Evolutionary conservation across 139 green algal genomes (phyloP), one percentile per base, ranked within the genome.

Genomic region (Volvox africanus): DNA sequence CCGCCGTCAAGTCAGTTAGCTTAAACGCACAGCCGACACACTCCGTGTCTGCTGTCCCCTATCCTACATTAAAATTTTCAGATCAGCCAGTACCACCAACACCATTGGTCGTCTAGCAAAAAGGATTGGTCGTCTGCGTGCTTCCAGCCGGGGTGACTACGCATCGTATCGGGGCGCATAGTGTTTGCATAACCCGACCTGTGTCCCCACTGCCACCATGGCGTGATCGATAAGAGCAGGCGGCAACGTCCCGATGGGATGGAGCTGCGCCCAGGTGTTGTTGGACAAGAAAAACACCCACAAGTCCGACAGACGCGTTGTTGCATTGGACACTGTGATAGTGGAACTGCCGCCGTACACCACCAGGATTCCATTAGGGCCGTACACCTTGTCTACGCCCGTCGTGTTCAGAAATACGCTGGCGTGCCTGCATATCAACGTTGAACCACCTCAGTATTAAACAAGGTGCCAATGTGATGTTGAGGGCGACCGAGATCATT

Each of bases 231-330:
- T 62, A 1, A 85, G 32, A 1, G 55, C 86, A 0, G 86, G 86
- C 55, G 86, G 86, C 9, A 11, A 12, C 5, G 21, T 37, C 30
- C 86, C 86, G 1, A 24, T 50, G 6, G 75, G 75, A 24, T 21
- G 12, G 73, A 90, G 55, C 86, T 78, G 50, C 22, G 76, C 21
- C 86, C 86, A 90, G 1, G 30, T 90, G 86, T 90, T 30, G 86
- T 90, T 90, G 75, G 32, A 11, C 55, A 90, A 55, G 73, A 77
- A 85, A 17, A 90, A 85, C 2, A 61, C 75, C 86, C 86, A 90
- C 55, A 84, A 61, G 86, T 90, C 86, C 1, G 73, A 84, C 73
- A 90, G 86, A 0, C 73, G 86, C 1, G 50, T 16, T 11, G 71
- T 32, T 9, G n/a, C 19, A 28, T 62, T 68, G 18, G 73, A 61